Base-by-base conservation (phyloP, 192 early-diverging fungal genomes). In the Lunasporangiospora selenospora region DNA sequence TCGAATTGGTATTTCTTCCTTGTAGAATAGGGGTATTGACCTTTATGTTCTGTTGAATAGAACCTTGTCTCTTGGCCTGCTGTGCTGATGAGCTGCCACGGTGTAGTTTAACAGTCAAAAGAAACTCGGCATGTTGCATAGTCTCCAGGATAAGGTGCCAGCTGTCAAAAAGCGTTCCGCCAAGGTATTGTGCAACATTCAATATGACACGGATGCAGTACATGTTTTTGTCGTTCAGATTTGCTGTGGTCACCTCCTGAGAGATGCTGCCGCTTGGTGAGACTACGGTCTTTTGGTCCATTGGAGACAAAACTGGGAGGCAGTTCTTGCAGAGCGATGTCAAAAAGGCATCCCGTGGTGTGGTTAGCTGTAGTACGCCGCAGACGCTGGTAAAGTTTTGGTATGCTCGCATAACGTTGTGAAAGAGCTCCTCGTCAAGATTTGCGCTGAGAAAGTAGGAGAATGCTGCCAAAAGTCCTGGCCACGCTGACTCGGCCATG, bases 71-170 rank as follows among this genome's bases (percentile, higher is more conserved):
- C 34, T 63, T 53, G 21, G 77, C 85, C 27, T 59, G 58, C 58
- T 80, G 80, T 31, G 82, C 81, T 3, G 77, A 67, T 1, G 58
- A 30, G 11, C 55, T 38, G 4, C 73, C 63, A 26, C 73, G 41
- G 23, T 64, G 73, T 29, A 71, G 63, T 45, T 81, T 75, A 33
- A 61, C 75, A 11, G 84, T 81, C 42, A 97, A 50, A 18, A 93
- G 71, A 66, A 89, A 87, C 43, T 97, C 95, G 2, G 92, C 90
- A 21, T 90, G 85, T 66, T 96, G 95, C 61, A 97, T 77, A 3
- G 94, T 95, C 55, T 94, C 92, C 33, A 97, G 64, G 2, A 97
- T 85, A 30, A 89, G 76, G 62, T 90, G 93, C 97, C 97, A 99
- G 42, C 89, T 81, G 34, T 88, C 75, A 15, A 89, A 92, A 40